Base-by-base conservation (phyloP, 257 asterid species). In the Nicotiana otophora region DNA sequence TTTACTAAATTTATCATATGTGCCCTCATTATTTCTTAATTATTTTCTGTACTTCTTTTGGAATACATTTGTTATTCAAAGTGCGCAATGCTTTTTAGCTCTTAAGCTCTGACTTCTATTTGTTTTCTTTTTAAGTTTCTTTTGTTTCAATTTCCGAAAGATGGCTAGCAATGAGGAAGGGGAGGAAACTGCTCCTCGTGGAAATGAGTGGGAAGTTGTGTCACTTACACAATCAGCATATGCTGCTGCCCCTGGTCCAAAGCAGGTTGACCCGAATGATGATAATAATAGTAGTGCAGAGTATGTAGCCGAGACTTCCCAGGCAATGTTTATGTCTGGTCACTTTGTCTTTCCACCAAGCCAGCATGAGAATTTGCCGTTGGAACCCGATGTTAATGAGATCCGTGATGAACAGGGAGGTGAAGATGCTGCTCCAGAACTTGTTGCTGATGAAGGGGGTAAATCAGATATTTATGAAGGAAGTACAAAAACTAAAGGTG, bases 191-290 rank as follows among this genome's bases (percentile, higher is more conserved):
- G 87, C 83, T 79, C 83, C 96, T 28, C 95, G 92, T 68, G 97
- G 94, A 86, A 89, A 89, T 84, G 98, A 93, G 53, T 95, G 98
- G 98, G 98, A 95, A 86, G 98, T 92, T 62, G 97, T 95, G 68
- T 87, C 97, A 64, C 95, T 95, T 82, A 91, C 97, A 17, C 95
- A 90, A 42, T 95, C 98, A 34, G 86, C 93, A 70, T 93, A 92
- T 88, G 96, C 93, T 83, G 94, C 98, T 70, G 89, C 93, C 39
- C 96, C 96, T 84, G 92, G 90, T 86, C 89, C 91, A 1, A 70
- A 82, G 55, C 83, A 81, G 83, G 89, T 72, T 46, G 91, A 82
- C 20, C 30, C 84, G 48, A 86, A 84, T 83, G 86, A 84, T 20
- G 89, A 89, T 82, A 85, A 67, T 54, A 84, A 83, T 66, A 83